phyloP scores from a whole-genome alignment of 805 yeast genomes.

The Saturnispora ahearnii region DNA sequence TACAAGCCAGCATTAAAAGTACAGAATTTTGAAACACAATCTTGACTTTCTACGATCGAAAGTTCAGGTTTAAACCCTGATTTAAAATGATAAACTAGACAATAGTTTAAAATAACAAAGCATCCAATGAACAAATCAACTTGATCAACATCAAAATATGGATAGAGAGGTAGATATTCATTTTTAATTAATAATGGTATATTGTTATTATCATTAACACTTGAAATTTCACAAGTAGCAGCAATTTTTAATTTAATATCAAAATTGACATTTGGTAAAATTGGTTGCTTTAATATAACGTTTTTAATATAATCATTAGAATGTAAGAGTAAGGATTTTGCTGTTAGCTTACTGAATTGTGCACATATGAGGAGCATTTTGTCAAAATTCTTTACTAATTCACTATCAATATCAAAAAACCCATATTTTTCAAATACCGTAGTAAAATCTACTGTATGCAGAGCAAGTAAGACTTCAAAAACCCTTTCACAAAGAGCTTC shows the following conservation, averaged over 20 bases:
- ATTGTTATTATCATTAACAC: constrained; percentile 2
- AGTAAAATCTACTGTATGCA: neutral
- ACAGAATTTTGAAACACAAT: constrained; percentile 8
- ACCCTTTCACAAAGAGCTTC: neutral
- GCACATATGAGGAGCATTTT: neutral
- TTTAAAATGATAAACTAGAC: constrained; percentile 12
- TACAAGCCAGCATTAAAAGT: constrained; percentile 11
- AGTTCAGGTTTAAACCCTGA: constrained; percentile 6
- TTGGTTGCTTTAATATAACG: constrained; percentile 7
- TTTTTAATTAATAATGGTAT: constrained; percentile 6
- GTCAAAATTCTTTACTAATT: neutral
- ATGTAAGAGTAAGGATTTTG: constrained; percentile 6
- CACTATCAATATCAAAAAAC: neutral
- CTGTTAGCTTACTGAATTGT: constrained; percentile 7
- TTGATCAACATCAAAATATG: neutral
- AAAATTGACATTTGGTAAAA: constrained; percentile 2
- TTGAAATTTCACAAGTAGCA: constrained; percentile 5
- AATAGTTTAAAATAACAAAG: constrained; percentile 7
- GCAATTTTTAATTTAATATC: constrained; percentile 6
- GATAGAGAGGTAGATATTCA: constrained; percentile 6
- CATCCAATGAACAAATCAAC: constrained; percentile 1
- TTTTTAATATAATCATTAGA: constrained; percentile 10
- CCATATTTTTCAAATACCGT: neutral
- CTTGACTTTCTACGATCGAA: constrained; percentile 1
- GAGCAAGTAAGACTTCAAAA: neutral